Conservation (phyloP, 192 early-diverging fungal species). For the Cladochytrium replicatum region DNA sequence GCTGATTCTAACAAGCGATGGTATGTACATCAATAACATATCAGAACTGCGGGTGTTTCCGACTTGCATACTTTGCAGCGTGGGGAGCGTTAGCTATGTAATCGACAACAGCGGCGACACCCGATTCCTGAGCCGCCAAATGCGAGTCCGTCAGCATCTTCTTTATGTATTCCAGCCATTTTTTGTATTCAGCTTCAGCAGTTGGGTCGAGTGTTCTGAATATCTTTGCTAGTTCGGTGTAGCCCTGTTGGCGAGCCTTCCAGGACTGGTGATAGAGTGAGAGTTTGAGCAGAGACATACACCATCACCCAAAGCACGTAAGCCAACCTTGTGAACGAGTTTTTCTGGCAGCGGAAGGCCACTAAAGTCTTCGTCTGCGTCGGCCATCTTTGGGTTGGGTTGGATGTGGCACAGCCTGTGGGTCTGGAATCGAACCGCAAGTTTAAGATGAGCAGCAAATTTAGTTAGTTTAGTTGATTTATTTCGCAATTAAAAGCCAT, state of each 20-base stretch:
- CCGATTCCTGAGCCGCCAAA: slow-evolving; percentile 82
- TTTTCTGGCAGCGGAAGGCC: slow-evolving; percentile 66
- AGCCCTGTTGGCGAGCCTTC: slow-evolving; percentile 85
- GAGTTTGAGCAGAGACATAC: slow-evolving; percentile 14
- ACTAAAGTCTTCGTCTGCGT: slow-evolving; percentile 65
- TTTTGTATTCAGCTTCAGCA: slow-evolving; percentile 53
- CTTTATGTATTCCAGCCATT: slow-evolving; percentile 61
- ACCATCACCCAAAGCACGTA: slow-evolving; percentile 1
- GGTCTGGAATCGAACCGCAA: no score
- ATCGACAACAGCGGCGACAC: slow-evolving; percentile 59
- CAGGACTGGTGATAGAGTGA: slow-evolving; percentile 52
- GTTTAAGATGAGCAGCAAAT: no score
- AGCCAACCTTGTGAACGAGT: slow-evolving; percentile 69
- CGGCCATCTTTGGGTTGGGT: no score
- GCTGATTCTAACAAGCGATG: slow-evolving; percentile 46
- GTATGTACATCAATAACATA: slow-evolving; percentile 2
- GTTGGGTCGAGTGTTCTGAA: slow-evolving; percentile 57
- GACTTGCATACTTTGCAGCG: slow-evolving; percentile 45
- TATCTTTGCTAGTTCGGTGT: slow-evolving; percentile 63
- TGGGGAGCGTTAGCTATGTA: slow-evolving; percentile 75
- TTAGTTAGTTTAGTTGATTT: no score
- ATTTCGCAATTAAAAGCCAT: no score
- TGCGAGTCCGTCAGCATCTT: slow-evolving; percentile 82
- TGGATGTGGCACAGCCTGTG: no score
- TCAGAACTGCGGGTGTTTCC: no score